phyloP scores from a whole-genome alignment of 768 basidiomycete genomes.

The Galerina sulciceps region DNA sequence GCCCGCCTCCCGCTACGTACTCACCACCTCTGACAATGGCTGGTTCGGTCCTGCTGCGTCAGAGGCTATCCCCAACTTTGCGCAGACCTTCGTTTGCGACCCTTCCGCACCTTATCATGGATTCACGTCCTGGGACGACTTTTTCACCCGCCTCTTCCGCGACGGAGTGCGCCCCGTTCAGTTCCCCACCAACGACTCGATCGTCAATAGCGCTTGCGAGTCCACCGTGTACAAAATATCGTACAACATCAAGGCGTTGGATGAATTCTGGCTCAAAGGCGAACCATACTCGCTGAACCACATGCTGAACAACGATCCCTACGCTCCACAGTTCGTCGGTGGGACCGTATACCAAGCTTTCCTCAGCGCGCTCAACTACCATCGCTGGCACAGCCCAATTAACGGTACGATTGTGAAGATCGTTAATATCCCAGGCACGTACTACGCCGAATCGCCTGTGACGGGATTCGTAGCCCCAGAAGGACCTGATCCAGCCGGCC shows the following conservation, averaged over 20 bases:
- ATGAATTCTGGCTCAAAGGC: constrained; percentile 68
- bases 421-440: constrained; percentile 53
- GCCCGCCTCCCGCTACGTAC: constrained; percentile 44
- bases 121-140: constrained; percentile 55
- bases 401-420: constrained; percentile 44
- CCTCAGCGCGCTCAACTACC: constrained; percentile 57
- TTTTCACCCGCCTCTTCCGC: constrained; percentile 54
- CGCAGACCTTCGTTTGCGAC: constrained; percentile 42
- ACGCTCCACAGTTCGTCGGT: constrained; percentile 47
- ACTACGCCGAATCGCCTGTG: constrained; percentile 39
- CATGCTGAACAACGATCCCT: constrained; percentile 51
- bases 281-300: constrained; percentile 60
- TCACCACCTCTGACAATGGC: constrained; percentile 39
- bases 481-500: constrained; percentile 12
- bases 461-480: constrained; percentile 10
- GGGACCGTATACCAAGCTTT: constrained; percentile 63
- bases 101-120: constrained; percentile 46
- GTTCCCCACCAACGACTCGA: constrained; percentile 20
- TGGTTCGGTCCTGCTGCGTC: constrained; percentile 46
- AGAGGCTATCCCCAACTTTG: constrained; percentile 29
- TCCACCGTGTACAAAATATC: constrained; percentile 49
- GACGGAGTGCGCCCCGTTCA: constrained; percentile 43
- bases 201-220: constrained; percentile 60
- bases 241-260: constrained; percentile 39
- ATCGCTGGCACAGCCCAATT: constrained; percentile 68